phyloP scores from a whole-genome alignment of 257 asterid genomes.

The Solanum ossicruentum region DNA sequence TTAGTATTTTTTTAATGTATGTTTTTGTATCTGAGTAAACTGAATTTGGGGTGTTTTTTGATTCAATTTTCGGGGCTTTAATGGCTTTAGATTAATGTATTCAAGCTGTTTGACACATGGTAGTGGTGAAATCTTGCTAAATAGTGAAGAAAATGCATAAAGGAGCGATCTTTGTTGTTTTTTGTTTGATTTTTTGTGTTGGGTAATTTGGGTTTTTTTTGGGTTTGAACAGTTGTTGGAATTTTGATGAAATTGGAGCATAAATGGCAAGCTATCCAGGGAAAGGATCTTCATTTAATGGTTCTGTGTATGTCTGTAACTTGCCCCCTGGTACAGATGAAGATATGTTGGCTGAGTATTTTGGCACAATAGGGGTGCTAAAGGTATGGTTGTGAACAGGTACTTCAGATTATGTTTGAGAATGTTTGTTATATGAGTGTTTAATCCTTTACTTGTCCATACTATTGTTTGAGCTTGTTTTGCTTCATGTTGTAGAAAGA shows the following conservation, averaged over 20 bases:
- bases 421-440: not conserved
- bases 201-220: too few species aligned
- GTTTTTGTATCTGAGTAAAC: too few species aligned
- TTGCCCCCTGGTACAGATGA: slow-evolving; percentile 88
- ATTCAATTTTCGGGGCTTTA: too few species aligned
- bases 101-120: too few species aligned
- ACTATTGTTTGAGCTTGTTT: not conserved
- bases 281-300: slow-evolving; percentile 57
- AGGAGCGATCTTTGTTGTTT: too few species aligned
- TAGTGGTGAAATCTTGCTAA: too few species aligned
- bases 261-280: slow-evolving; percentile 58
- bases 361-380: slow-evolving; percentile 91
- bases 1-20: too few species aligned
- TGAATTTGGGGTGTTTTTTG: too few species aligned
- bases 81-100: too few species aligned
- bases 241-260: slow-evolving; percentile 50
- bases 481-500: slow-evolving; percentile 49
- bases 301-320: slow-evolving; percentile 81
- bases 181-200: too few species aligned
- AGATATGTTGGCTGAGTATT: slow-evolving; percentile 85
- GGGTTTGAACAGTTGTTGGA: not conserved
- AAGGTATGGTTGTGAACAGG: slow-evolving; percentile 47
- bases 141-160: too few species aligned
- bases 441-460: not conserved
- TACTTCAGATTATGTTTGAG: slow-evolving; percentile 2